Evolutionary conservation across 805 yeast species (phyloP), one percentile per base, ranked within the genome.

Genomic region (Huiozyma naganishii): DNA sequence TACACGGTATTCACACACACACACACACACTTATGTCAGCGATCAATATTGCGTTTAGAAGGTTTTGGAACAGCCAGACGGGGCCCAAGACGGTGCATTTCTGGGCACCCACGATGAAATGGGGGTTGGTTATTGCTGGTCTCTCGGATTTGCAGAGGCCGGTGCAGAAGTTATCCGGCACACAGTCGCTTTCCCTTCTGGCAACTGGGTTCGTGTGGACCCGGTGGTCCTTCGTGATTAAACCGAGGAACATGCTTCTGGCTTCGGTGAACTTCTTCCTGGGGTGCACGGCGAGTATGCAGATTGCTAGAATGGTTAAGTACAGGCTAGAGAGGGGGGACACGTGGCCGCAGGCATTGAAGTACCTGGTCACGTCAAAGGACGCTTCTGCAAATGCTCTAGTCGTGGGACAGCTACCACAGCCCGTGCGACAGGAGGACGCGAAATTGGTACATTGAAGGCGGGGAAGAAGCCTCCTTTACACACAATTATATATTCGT

Each of bases 71-170:
- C 55, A 80, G 95, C 12, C 94, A 83, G 61, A 86, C 98, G 13
- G 98, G 98, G 30, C 98, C 98, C 36, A 80, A 69, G 61, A 90
- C 98, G n/a, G 89, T 92, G 45, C 98, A 90, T 62, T 90, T 90
- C 67, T 90, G 98, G 98, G 82, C 82, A 5, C 83, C 83, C 8
- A 75, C 77, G 37, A 58, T 77, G 63, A 77, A 77, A 58, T 90
- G 98, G 98, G 73, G 84, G 11, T 72, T 90, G 48, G 97, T 92
- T 29, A 55, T 87, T 53, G 98, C 98, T 11, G 97, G 98, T 45
- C 71, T 86, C 49, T 80, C 74, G 58, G 98, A 90, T 65, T 69
- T 83, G 49, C 72, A 76, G 50, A 80, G 97, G 68, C 97, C 98
- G 1, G 95, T 87, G 35, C 96, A 90, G 58, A 80, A 81, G 56